These are phyloP conservation scores for Cutaneotrichosporon dermatis DNA, from an alignment of 1,284 basidiomycete genomes.

Conservation along the genomic window DNA sequence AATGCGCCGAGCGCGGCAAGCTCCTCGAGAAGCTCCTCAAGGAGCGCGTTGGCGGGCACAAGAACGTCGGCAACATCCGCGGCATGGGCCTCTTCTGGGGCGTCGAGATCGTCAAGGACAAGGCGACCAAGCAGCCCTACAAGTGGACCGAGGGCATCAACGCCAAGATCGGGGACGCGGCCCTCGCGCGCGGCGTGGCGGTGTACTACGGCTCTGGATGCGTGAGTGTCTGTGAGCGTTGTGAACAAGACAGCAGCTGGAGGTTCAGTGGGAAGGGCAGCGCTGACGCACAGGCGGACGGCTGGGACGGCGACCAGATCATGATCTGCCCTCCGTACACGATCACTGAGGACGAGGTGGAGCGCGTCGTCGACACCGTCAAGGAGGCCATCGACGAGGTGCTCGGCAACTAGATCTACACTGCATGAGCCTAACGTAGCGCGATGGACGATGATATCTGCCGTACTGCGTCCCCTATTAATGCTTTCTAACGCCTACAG, in stretches of 20 bases:
- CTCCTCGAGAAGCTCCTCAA: constrained; percentile 63
- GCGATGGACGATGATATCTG: too few relatives aligned
- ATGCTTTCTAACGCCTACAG: too few relatives aligned
- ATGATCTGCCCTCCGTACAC: constrained; percentile 39
- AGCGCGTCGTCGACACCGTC: constrained; percentile 16
- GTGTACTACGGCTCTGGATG: constrained; percentile 28
- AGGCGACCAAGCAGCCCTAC: constrained; percentile 28
- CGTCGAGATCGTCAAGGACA: constrained; percentile 59
- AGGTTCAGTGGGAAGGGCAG: too few relatives aligned
- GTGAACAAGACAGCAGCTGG: too few relatives aligned
- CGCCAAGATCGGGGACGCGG: constrained; percentile 21
- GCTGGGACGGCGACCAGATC: constrained; percentile 37
- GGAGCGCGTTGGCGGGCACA: constrained; percentile 49
- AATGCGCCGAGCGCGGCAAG: constrained; percentile 60
- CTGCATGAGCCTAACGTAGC: neutral
- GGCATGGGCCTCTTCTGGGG: constrained; percentile 74
- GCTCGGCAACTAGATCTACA: constrained; percentile 2
- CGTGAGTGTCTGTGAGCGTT: too few relatives aligned
- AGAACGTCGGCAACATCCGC: constrained; percentile 30
- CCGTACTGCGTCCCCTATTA: neutral
- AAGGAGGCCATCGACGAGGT: constrained; percentile 20
- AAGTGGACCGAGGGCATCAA: constrained; percentile 21
- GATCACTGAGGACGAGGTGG: constrained; percentile 30
- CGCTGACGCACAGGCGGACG: constrained; percentile 24
- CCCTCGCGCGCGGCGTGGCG: constrained; percentile 24